A percentile compares a stretch with the other conserved stretches of the same genome.
Evolutionary conservation across 805 yeast species (phyloP).

Genomic region (Zygoascus biomembranicola): DNA sequence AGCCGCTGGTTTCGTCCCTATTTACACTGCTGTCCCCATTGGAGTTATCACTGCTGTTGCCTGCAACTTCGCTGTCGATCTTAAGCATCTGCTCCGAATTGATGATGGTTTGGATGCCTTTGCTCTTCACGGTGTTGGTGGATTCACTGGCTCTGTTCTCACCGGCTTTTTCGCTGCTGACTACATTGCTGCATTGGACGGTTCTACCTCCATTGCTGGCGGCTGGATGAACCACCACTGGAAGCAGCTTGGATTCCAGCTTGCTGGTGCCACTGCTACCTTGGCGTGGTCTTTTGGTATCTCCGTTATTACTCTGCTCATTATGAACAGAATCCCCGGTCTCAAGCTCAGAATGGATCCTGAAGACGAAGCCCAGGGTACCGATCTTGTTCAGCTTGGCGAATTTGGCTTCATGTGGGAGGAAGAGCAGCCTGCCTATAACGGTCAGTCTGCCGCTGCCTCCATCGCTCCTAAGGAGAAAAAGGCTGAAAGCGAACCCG

Average conservation of each 20-base stretch:
- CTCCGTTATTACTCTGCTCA: slow-evolving; percentile 60
- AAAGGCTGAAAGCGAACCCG: neutral
- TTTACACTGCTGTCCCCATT: slow-evolving; percentile 78
- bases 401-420: slow-evolving; percentile 55
- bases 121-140: slow-evolving; percentile 92
- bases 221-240: slow-evolving; percentile 94
- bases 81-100: slow-evolving; percentile 62
- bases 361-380: slow-evolving; percentile 86
- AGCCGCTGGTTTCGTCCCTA: slow-evolving; percentile 93
- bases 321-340: slow-evolving; percentile 75
- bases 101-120: slow-evolving; percentile 96
- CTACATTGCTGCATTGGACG: slow-evolving; percentile 80
- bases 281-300: slow-evolving; percentile 74
- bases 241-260: slow-evolving; percentile 85
- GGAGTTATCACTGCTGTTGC: slow-evolving; percentile 71
- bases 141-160: slow-evolving; percentile 68
- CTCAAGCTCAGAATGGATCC: slow-evolving; percentile 75
- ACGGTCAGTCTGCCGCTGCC: neutral
- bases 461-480: neutral
- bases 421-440: slow-evolving; percentile 1
- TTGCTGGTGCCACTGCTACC: slow-evolving; percentile 72
- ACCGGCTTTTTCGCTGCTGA: slow-evolving; percentile 95
- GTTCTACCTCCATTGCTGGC: slow-evolving; percentile 54
- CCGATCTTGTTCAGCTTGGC: slow-evolving; percentile 85
- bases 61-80: slow-evolving; percentile 79